A percentile compares a stretch with the other conserved stretches of the same genome.
These are phyloP conservation scores for Meredithiella fracta DNA, from an alignment of 2,329 filamentous ascomycete genomes.

Conservation along the genomic window DNA sequence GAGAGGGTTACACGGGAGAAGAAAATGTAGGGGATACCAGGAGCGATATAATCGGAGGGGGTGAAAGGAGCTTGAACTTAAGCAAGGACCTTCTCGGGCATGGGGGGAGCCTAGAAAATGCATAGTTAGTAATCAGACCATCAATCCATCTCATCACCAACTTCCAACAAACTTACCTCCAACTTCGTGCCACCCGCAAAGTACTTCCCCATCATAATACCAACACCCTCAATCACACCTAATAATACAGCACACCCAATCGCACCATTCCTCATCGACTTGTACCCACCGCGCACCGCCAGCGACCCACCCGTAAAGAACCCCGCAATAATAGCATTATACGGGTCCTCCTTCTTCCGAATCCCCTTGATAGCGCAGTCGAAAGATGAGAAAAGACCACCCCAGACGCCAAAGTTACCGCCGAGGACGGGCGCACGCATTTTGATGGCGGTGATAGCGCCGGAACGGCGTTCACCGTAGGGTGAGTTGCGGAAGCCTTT, in stretches of 20 bases:
- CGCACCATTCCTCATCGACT: constrained; percentile 83
- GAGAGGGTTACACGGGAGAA: background rate
- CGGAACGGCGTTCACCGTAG: constrained; percentile 88
- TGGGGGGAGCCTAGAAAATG: constrained; percentile 20
- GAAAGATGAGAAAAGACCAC: constrained; percentile 86
- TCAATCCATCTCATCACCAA: constrained; percentile 18
- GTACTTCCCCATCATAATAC: constrained; percentile 89
- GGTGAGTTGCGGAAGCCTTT: constrained; percentile 86
- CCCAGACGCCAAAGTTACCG: constrained; percentile 97
- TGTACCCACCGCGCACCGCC: constrained; percentile 79
- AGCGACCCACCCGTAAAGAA: constrained; percentile 92
- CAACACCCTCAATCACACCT: constrained; percentile 92
- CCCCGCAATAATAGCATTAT: constrained; percentile 92
- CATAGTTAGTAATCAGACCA: background rate
- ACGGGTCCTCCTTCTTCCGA: constrained; percentile 92
- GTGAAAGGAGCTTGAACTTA: constrained; percentile 16
- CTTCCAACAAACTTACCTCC: constrained; percentile 35
- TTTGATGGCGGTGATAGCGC: constrained; percentile 93
- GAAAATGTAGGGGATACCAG: background rate
- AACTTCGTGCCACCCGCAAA: constrained; percentile 77
- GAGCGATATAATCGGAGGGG: background rate
- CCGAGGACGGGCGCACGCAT: constrained; percentile 88
- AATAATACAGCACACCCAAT: constrained; percentile 91
- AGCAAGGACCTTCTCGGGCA: constrained; percentile 20
- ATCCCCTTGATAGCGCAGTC: constrained; percentile 94